Evolutionary conservation across 768 basidiomycete species (phyloP), one percentile per base, ranked within the genome.

Genomic region (Boletus tylopilopsis): DNA sequence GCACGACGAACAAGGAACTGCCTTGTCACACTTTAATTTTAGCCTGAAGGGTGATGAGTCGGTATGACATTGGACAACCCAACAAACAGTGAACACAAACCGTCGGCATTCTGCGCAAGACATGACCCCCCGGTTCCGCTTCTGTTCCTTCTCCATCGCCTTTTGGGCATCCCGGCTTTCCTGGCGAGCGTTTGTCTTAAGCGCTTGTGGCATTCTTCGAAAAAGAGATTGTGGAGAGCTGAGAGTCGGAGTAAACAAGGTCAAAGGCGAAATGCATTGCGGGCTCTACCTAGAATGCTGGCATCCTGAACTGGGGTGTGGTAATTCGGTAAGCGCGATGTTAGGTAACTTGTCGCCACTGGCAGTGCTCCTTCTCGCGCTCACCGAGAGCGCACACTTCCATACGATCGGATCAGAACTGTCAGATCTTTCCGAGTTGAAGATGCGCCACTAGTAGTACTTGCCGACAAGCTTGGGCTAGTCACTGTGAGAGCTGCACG

Each of bases 1-100:
- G 64, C 87, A 84, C 6, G 74, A 77, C 1, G 73, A 69, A 54
- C 76, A 76, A 1, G 73, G 74, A 12, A 76, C 78, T 4, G 78
- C 85, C 67, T 88, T 89, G 68, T 88, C 84, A 65, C 87, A 89
- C 65, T 84, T 85, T 37, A 86, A 63, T 61, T 86, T 85, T 34
- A 87, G 72, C 24, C 84, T 84, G 57, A 18, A 7, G 16, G 11
- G 13, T 3, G 19, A 33, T n/a, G n/a, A n/a, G 40, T 53, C 24
- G 24, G 23, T 35, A 39, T 25, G 41, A 39, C 8, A 32, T 29
- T 50, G 23, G 38, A 25, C 9, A 9, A 45, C 13, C n/a, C 8
- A 24, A 29, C 6, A 8, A 64, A 23, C 10, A 32, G 12, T 8
- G 37, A 46, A 37, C 68, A 46, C 63, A 30, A 49, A 81, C 82